Conservation (phyloP, 352 stramenopile genomes). For the Pythium aquatile region DNA sequence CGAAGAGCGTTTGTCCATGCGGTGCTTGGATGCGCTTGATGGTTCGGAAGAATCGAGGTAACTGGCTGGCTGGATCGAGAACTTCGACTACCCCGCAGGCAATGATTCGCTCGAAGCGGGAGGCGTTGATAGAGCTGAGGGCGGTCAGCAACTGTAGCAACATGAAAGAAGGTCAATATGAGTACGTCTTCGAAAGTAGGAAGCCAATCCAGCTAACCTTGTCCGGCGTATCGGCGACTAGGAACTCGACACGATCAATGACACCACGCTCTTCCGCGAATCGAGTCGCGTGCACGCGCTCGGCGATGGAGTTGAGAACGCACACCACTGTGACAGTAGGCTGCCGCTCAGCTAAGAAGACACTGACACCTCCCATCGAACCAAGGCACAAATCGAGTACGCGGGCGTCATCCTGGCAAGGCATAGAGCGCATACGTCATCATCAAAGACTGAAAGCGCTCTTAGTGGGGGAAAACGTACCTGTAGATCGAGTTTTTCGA, state of each 20-base stretch:
- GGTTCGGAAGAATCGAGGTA: conserved; percentile 55
- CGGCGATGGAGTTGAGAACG: conserved; percentile 54
- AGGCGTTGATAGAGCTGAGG: conserved; percentile 50
- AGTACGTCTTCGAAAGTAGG: too few relatives aligned
- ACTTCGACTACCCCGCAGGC: conserved; percentile 58
- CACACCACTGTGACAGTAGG: conserved; percentile 47
- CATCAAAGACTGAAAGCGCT: background rate
- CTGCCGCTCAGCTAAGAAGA: conserved; percentile 65
- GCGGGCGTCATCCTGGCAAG: conserved; percentile 42
- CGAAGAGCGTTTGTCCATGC: conserved; percentile 55
- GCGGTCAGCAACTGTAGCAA: conserved; percentile 44
- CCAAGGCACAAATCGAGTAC: conserved; percentile 84
- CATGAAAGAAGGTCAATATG: background rate
- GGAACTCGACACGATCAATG: conserved; percentile 65
- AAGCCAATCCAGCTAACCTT: conserved; percentile 31
- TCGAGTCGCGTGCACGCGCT: conserved; percentile 53
- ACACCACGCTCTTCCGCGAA: conserved; percentile 63
- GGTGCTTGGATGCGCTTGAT: conserved; percentile 60
- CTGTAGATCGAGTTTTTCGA: conserved; percentile 56
- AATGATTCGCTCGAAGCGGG: conserved; percentile 69
- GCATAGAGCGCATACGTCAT: background rate
- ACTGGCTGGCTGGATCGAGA: conserved; percentile 34
- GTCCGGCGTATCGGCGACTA: conserved; percentile 57
- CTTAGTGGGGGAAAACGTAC: conserved; percentile 23
- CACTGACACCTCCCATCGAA: conserved; percentile 77